Evolutionary conservation across 768 basidiomycete species (phyloP).

Genomic region (Pulveroboletus sp.): DNA sequence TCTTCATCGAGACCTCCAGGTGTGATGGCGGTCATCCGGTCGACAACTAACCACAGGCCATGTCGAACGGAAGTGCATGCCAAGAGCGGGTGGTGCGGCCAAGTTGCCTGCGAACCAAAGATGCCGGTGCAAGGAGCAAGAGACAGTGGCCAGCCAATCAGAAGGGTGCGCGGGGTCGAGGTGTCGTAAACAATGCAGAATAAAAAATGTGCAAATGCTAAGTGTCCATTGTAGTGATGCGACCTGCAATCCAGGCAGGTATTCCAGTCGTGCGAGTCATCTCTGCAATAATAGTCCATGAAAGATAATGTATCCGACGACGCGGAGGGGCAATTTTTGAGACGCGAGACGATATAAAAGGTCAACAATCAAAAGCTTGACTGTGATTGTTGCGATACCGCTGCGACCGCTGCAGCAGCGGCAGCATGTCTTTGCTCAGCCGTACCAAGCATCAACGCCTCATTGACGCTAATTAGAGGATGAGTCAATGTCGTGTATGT

Average conservation of each 20-base stretch:
- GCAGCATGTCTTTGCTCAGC: constrained; percentile 66
- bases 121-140: constrained; percentile 11
- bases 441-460: constrained; percentile 83
- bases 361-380: constrained; percentile 42
- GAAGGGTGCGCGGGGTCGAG: constrained; percentile 18
- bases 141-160: constrained; percentile 14
- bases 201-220: constrained; percentile 33
- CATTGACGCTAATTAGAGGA: constrained; percentile 55
- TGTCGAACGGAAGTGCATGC: constrained; percentile 22
- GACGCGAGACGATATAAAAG: constrained; percentile 12
- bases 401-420: constrained; percentile 51
- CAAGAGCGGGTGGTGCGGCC: constrained; percentile 51
- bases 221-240: constrained; percentile 49
- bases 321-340: constrained; percentile 21
- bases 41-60: constrained; percentile 39
- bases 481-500: neutral
- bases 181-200: constrained; percentile 42
- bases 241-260: constrained; percentile 56
- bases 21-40: constrained; percentile 13
- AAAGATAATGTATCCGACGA: constrained; percentile 36
- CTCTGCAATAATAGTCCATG: constrained; percentile 35
- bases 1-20: constrained; percentile 43
- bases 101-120: constrained; percentile 32
- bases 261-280: constrained; percentile 40
- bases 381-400: constrained; percentile 41